Evolutionary conservation across 2,329 filamentous ascomycete genomes (phyloP), one percentile per base, ranked within the genome.

Genomic region (Colletotrichum sp.): DNA sequence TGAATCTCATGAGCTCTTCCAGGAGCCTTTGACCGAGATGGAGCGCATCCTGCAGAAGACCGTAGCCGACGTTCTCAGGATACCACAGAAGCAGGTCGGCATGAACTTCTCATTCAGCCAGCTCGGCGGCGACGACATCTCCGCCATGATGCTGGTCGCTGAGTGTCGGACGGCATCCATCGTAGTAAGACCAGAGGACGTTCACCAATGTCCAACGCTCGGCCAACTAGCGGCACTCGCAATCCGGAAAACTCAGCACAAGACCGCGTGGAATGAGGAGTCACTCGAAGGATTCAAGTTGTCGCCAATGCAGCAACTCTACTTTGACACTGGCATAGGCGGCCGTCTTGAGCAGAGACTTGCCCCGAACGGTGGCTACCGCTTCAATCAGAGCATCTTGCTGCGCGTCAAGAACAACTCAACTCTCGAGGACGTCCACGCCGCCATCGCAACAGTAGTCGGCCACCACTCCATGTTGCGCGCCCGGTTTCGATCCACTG

Each of bases 231-330:
- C 86, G 12, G 76, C 79, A 5, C 76, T 85, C 58, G 86, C 85
- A 2, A 82, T 78, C 6, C 80, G 83, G 15, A 82, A 81, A 15
- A 82, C 80, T 7, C 79, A 79, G 12, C 74, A 83, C 60, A 79
- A 78, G 5, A 80, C 80, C 16, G 79, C 80, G 22, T 82, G 83
- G 78, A 82, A 80, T 36, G 85, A 84, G 28, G 79, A 84, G 48
- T 79, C 79, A 2, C 71, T 79, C 10, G 84, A 85, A 25, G 82
- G 75, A 36, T 90, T 89, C 76, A 86, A 86, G 12, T 83, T 91
- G 12, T 88, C 89, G 1, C 86, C 89, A 5, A 90, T 90, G 86
- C 89, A 91, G 80, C 86, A 88, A 70, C 82, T 91, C 6, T 89
- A 89, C 78, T 90, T 91, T 67, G 84, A 88, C 76, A 88, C 88